These are phyloP conservation scores for Flaveria robusta DNA, from an alignment of 129 eudicot species.

Conservation along the genomic window DNA sequence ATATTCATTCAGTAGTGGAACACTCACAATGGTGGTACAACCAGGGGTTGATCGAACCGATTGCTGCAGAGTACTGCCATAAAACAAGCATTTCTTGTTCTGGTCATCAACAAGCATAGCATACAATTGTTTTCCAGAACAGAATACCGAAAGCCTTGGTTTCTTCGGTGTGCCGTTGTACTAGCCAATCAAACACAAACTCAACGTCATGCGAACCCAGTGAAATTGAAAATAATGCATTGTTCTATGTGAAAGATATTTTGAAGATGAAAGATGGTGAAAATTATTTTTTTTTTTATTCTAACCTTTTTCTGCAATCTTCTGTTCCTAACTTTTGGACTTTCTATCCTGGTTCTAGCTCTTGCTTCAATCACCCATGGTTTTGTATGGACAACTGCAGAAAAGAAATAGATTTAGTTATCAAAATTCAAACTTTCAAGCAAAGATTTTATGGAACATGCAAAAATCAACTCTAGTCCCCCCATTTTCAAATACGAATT, in stretches of 20 bases:
- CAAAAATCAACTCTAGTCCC: neutral
- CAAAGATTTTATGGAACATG: neutral
- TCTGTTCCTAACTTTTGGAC: constrained; percentile 71
- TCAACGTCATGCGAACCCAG: neutral
- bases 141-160: constrained; percentile 98
- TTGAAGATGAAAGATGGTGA: neutral
- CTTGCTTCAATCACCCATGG: constrained; percentile 63
- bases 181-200: constrained; percentile 40
- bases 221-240: neutral
- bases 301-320: constrained; percentile 82
- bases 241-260: neutral
- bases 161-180: constrained; percentile 78
- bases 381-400: constrained; percentile 37
- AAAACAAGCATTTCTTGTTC: constrained; percentile 81
- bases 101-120: constrained; percentile 91
- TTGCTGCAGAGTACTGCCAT: constrained; percentile 81
- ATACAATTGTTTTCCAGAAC: constrained; percentile 81
- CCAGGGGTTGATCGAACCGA: constrained; percentile 54
- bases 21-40: constrained; percentile 69
- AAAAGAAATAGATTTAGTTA: neutral
- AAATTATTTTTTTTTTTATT: neutral
- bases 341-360: constrained; percentile 57
- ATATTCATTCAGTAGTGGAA: neutral
- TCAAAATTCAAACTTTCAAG: constrained; percentile 1
- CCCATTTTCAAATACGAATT: neutral